These are phyloP conservation scores for Aspergillus ochraceoroseus DNA, from an alignment of 2,329 filamentous ascomycete species.

Conservation along the genomic window DNA sequence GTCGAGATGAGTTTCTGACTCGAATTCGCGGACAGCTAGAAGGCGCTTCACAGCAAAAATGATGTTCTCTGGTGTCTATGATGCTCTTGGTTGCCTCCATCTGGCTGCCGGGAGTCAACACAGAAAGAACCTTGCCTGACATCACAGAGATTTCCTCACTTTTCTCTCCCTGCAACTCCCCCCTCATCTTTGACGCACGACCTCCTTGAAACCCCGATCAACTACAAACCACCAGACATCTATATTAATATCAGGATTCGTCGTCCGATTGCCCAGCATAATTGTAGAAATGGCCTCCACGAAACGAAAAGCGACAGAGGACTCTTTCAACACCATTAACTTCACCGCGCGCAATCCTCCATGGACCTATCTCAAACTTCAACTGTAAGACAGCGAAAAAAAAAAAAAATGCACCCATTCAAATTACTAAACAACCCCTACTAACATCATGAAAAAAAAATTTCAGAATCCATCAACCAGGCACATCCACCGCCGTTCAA, in stretches of 20 bases:
- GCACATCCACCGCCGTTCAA: conserved; percentile 16
- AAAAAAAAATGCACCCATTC: too few relatives aligned
- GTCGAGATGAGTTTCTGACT: conserved; percentile 30
- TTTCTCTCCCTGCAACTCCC: conserved; percentile 1
- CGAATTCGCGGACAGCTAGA: conserved; percentile 19
- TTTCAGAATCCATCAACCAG: conserved; percentile 31
- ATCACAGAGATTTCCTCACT: conserved; percentile 21
- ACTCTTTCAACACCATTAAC: conserved; percentile 22
- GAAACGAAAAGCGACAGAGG: conserved; percentile 29
- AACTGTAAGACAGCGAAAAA: too few relatives aligned
- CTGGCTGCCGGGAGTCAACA: background rate
- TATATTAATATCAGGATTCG: background rate
- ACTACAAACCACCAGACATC: background rate
- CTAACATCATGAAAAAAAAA: too few relatives aligned
- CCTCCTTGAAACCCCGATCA: too few relatives aligned
- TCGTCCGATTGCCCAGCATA: background rate
- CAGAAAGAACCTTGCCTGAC: conserved; percentile 16
- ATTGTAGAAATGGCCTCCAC: background rate
- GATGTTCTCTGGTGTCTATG: background rate
- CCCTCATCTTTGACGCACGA: background rate
- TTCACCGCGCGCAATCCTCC: conserved; percentile 43
- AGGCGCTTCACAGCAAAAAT: conserved; percentile 18
- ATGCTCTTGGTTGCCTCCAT: background rate
- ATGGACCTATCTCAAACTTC: conserved; percentile 44
- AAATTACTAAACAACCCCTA: too few relatives aligned